phyloP scores from a whole-genome alignment of 805 yeast species.

The Lachancea kluyveri region DNA sequence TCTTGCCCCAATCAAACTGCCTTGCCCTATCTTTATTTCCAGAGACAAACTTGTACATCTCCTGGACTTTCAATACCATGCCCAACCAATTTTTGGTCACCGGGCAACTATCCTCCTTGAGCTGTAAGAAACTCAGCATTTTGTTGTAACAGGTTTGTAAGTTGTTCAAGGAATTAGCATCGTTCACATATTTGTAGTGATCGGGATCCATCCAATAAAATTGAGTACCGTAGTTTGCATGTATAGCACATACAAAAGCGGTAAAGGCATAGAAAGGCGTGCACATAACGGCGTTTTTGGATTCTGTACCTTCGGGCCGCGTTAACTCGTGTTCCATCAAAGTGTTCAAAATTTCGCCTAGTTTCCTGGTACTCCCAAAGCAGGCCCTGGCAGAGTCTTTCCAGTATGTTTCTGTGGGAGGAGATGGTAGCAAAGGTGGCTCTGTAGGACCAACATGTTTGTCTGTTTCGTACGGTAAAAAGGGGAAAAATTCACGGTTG shows the following conservation, averaged over 20 bases:
- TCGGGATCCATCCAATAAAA: slow-evolving; percentile 12
- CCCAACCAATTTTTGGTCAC: slow-evolving; percentile 8
- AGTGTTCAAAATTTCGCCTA: slow-evolving; percentile 5
- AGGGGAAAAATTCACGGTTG: slow-evolving; percentile 9
- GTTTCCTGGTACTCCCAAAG: slow-evolving; percentile 3
- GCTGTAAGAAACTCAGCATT: slow-evolving; percentile 3
- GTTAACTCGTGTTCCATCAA: slow-evolving; percentile 1
- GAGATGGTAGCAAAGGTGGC: slow-evolving; percentile 4
- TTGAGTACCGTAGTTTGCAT: slow-evolving; percentile 7
- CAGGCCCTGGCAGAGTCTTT: slow-evolving; percentile 4
- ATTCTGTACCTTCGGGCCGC: background rate
- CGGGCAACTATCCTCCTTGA: slow-evolving; percentile 3
- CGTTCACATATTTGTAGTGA: slow-evolving; percentile 2
- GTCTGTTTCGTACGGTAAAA: slow-evolving; percentile 6
- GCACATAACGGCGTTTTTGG: slow-evolving; percentile 1
- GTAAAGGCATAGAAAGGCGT: slow-evolving; percentile 8
- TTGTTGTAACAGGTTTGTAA: slow-evolving; percentile 2
- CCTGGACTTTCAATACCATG: slow-evolving; percentile 6
- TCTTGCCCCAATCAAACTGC: slow-evolving; percentile 1
- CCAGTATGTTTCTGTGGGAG: slow-evolving; percentile 7
- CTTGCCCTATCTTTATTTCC: slow-evolving; percentile 2
- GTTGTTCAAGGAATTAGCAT: background rate
- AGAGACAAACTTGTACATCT: slow-evolving; percentile 6
- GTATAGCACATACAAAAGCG: slow-evolving; percentile 9
- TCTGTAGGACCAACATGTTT: slow-evolving; percentile 10